Evolutionary conservation across 306 rosid species (phyloP).

Genomic region (Inga laurina): DNA sequence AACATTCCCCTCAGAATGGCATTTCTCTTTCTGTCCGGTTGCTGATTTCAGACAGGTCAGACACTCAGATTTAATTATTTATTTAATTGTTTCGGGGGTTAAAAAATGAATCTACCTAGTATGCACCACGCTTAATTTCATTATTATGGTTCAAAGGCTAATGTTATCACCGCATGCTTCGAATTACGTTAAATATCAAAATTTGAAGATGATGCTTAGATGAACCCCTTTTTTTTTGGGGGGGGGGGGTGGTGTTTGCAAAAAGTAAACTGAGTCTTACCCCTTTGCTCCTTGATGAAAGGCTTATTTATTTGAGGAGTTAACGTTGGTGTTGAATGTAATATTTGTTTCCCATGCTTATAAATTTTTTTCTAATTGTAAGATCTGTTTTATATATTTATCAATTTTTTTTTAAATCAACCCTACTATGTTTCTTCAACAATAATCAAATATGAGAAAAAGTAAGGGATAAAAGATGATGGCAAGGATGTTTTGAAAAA

Average conservation of each 20-base stretch:
- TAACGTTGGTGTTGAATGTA: too few species aligned
- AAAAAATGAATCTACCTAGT: too few species aligned
- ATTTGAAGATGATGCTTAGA: not conserved
- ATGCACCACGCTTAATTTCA: not conserved
- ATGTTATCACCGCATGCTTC: not conserved
- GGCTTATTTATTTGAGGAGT: too few species aligned
- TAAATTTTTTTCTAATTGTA: too few species aligned
- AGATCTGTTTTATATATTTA: too few species aligned
- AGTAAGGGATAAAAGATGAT: too few species aligned
- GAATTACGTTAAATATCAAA: not conserved
- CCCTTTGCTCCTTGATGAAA: too few species aligned
- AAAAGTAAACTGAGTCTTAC: not conserved
- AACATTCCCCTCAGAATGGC: not conserved
- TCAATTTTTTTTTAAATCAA: too few species aligned
- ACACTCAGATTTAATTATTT: not conserved
- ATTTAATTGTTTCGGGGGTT: not conserved
- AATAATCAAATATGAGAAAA: too few species aligned
- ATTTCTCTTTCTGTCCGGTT: conserved; percentile 27
- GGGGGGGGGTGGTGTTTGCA: not conserved
- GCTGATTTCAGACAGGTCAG: conserved; percentile 36
- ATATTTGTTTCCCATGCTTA: too few species aligned
- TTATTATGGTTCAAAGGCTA: not conserved
- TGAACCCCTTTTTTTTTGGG: not conserved
- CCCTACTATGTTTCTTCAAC: too few species aligned
- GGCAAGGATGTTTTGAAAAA: too few species aligned